Percentiles rank a stretch among this genome's conserved stretches.
Conservation (phyloP, 1,284 basidiomycete species). For the Neonothopanus nambi region DNA sequence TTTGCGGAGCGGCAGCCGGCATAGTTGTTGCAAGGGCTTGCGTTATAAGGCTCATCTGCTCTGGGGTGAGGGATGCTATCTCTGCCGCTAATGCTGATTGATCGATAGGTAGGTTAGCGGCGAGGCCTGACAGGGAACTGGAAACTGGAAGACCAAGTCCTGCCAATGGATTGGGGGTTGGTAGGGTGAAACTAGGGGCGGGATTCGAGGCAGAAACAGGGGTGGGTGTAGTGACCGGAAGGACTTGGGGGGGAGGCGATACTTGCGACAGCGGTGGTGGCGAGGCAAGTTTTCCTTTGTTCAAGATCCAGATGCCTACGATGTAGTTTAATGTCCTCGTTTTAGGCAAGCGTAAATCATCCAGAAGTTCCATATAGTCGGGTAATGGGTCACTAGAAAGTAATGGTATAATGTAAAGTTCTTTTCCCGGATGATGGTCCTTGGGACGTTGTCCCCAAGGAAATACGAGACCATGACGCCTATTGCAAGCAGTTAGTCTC, state of each 20-base stretch:
- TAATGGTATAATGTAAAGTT: constrained; percentile 87
- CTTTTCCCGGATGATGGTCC: constrained; percentile 76
- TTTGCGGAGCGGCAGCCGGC: constrained; percentile 11
- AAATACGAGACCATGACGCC: constrained; percentile 84
- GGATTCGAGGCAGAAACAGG: constrained; percentile 14
- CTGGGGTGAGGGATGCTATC: constrained; percentile 59
- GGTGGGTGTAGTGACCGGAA: constrained; percentile 17
- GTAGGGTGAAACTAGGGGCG: background rate
- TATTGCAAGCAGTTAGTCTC: constrained; percentile 28
- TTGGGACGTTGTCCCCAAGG: constrained; percentile 79
- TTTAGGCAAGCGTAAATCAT: constrained; percentile 73
- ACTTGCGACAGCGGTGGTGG: constrained; percentile 28
- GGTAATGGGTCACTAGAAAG: constrained; percentile 69
- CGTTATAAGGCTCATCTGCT: constrained; percentile 59
- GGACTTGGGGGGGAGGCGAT: constrained; percentile 20
- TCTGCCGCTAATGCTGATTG: constrained; percentile 42
- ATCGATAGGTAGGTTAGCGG: constrained; percentile 24
- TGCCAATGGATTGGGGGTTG: background rate
- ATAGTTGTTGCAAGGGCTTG: constrained; percentile 37
- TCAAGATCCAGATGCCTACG: constrained; percentile 81
- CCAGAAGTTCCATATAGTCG: constrained; percentile 84
- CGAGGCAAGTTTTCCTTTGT: constrained; percentile 67
- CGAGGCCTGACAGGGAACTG: constrained; percentile 7
- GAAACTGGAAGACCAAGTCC: constrained; percentile 1
- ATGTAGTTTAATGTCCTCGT: constrained; percentile 64